A percentile compares a stretch with the other conserved stretches of the same genome.
Evolutionary conservation across 2,329 filamentous ascomycete species (phyloP).

Genomic region (Arthrinium puccinioides): DNA sequence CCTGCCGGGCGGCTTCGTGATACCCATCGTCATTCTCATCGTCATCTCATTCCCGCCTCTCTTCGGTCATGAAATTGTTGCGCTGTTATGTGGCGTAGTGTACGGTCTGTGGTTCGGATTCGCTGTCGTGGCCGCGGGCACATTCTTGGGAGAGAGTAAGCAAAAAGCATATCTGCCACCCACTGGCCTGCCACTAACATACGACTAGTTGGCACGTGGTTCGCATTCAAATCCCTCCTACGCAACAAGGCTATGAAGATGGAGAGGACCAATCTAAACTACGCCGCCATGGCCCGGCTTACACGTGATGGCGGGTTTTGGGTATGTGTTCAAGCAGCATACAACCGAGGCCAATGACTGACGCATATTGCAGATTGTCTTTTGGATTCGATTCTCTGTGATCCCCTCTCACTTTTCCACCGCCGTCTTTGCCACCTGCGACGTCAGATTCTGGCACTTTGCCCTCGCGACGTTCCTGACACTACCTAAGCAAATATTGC

Average conservation of each 20-base stretch:
- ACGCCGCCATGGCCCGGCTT: constrained; percentile 30
- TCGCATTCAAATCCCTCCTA: constrained; percentile 30
- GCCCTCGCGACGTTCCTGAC: constrained; percentile 31
- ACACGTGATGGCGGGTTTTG: constrained; percentile 32
- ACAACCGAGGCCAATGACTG: too few relatives aligned
- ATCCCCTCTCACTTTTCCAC: constrained; percentile 34
- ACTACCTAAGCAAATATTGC: constrained; percentile 32
- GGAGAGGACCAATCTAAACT: constrained; percentile 32
- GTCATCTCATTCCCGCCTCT: constrained; percentile 32
- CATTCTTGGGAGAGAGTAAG: constrained; percentile 31
- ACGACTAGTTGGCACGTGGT: constrained; percentile 33
- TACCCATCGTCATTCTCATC: constrained; percentile 30
- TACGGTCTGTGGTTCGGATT: constrained; percentile 34
- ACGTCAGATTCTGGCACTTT: constrained; percentile 33
- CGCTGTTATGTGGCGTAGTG: constrained; percentile 32
- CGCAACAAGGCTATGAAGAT: constrained; percentile 26
- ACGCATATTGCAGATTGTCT: constrained; percentile 21
- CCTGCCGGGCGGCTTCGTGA: constrained; percentile 29
- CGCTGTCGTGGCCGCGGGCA: constrained; percentile 30
- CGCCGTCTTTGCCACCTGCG: constrained; percentile 34
- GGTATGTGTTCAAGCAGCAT: constrained; percentile 13
- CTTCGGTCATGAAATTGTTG: constrained; percentile 33
- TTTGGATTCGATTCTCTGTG: constrained; percentile 31
- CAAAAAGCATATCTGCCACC: background rate
- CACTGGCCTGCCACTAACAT: background rate